Evolutionary conservation across 129 eudicot genomes (phyloP).

Genomic region (Mikania micrantha): DNA sequence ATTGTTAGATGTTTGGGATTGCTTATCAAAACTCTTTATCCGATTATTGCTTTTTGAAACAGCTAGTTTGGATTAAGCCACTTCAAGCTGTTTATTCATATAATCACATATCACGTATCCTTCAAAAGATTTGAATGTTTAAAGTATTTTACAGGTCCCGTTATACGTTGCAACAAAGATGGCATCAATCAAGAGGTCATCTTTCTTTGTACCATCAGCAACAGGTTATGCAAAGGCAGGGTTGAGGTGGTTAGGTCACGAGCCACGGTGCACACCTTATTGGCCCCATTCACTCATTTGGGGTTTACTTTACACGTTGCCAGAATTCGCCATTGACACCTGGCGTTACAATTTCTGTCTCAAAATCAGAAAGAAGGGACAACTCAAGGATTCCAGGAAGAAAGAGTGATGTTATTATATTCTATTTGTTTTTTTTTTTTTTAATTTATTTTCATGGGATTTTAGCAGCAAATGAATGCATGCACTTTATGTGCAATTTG

Average conservation of each 20-base stretch:
- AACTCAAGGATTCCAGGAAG: conserved; percentile 80
- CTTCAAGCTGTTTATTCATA: neutral
- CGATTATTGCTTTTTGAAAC: neutral
- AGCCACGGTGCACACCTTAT: conserved; percentile 94
- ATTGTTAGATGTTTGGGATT: neutral
- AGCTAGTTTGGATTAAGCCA: no score
- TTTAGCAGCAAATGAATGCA: neutral
- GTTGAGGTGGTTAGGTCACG: conserved; percentile 74
- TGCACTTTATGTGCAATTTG: conserved; percentile 20
- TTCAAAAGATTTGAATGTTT: neutral
- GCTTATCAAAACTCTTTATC: neutral
- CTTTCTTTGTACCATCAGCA: conserved; percentile 86
- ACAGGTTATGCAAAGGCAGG: conserved; percentile 84
- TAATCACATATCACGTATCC: neutral
- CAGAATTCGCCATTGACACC: conserved; percentile 57
- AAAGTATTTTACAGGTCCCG: conserved; percentile 50
- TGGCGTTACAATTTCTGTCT: conserved; percentile 67
- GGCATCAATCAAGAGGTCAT: conserved; percentile 89
- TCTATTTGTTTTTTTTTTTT: neutral
- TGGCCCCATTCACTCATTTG: conserved; percentile 88
- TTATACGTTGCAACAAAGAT: conserved; percentile 89
- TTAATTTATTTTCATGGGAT: neutral
- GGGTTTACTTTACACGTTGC: conserved; percentile 48
- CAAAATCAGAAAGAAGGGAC: conserved; percentile 76
- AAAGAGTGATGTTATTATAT: conserved; percentile 33